These are phyloP conservation scores for Helotiales sp. DNA, from an alignment of 2,329 filamentous ascomycete species.

Conservation along the genomic window DNA sequence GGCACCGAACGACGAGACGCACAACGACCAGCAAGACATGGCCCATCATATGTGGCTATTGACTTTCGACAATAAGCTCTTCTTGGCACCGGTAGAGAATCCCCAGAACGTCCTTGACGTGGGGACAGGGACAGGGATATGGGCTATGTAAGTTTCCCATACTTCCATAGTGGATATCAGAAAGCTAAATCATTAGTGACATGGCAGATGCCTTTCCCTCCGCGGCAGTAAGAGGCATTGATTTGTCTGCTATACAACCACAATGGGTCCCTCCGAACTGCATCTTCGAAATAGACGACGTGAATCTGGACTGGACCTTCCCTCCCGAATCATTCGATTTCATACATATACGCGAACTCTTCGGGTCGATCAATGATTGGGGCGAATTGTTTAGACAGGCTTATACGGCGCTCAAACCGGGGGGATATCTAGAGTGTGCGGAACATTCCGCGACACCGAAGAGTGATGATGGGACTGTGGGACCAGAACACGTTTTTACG, in stretches of 20 bases:
- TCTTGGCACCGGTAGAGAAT: neutral
- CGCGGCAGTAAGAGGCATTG: slow-evolving; percentile 25
- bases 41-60: slow-evolving; percentile 4
- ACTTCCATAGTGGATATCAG: slow-evolving; percentile 13
- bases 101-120: slow-evolving; percentile 38
- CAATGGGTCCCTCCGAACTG: slow-evolving; percentile 30
- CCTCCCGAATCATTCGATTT: slow-evolving; percentile 52
- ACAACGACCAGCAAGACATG: slow-evolving; percentile 5
- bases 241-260: slow-evolving; percentile 29
- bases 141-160: slow-evolving; percentile 37
- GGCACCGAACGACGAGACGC: slow-evolving; percentile 10
- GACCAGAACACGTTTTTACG: neutral
- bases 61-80: neutral
- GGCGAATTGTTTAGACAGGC: neutral
- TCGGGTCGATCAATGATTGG: neutral
- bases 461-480: neutral
- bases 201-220: slow-evolving; percentile 25
- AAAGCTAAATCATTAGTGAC: slow-evolving; percentile 24
- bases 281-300: slow-evolving; percentile 36
- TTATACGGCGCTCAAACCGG: neutral
- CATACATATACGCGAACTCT: slow-evolving; percentile 52
- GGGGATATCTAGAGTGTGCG: neutral
- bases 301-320: slow-evolving; percentile 43
- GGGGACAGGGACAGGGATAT: slow-evolving; percentile 44
- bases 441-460: neutral